Evolutionary conservation across 2,329 filamentous ascomycete genomes (phyloP), one percentile per base, ranked within the genome.

Genomic region (Fonsecaea pedrosoi): DNA sequence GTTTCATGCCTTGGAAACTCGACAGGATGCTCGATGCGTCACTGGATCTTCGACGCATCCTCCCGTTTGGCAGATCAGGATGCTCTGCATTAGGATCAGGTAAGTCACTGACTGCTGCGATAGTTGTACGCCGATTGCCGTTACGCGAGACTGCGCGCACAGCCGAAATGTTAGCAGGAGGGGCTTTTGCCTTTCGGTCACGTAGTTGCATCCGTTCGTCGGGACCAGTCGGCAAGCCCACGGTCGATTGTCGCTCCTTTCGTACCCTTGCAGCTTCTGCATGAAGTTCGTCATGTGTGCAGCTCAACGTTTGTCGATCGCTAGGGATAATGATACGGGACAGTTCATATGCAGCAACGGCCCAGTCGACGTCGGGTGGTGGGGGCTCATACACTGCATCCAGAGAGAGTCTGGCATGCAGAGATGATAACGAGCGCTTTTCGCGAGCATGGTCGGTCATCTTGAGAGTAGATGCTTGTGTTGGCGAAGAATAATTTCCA

Each of bases 401-500:
- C 1, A 69, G 48, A 18, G 67, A 70, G 34, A 73, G 54, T 42
- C 69, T 69, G 45, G 72, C 69, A 58, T 73, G 71, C 18, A 73
- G 59, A 12, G 70, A 61, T 13, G 69, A 68, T 15, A 73, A 64
- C 2, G 72, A 74, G 8, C 62, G 66, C 25, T 69, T 65, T 42
- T 72, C 71, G 69, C 87, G 90, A 8, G 88, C 81, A 1, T 89
- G 86, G 54, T 90, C 86, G 0, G 91, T 84, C 10, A 92, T 89
- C 78, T 92, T 96, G 30, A 92, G 92, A 1, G 89, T 88, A 50
- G 92, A 98, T 0, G 94, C 91, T 69, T 94, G 91, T 0, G 94
- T 98, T 0, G 94, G 92, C 1, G 93, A 92, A 2, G 88, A 92
- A 78, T 94, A 97, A 1, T 91, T 94, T 1, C 91, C 89, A 8